These are phyloP conservation scores for Fonsecaea pugnacius DNA, from an alignment of 2,329 filamentous ascomycete species.

Conservation along the genomic window DNA sequence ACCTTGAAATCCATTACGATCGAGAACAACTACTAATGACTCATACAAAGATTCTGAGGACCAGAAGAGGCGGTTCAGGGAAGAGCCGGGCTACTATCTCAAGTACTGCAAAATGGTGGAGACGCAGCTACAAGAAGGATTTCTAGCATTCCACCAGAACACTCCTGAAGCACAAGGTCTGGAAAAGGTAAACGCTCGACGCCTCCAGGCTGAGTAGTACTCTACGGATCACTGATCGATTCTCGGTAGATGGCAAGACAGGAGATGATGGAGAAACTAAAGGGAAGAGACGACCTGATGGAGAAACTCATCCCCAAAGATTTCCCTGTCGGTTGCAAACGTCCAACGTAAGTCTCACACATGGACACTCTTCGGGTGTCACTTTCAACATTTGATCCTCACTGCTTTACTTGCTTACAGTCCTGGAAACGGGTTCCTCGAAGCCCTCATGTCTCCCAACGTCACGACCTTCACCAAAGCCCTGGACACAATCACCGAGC, in stretches of 20 bases:
- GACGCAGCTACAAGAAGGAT: slow-evolving; percentile 57
- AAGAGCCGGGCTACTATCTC: slow-evolving; percentile 34
- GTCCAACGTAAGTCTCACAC: slow-evolving; percentile 40
- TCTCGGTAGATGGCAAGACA: slow-evolving; percentile 15
- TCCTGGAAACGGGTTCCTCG: slow-evolving; percentile 35
- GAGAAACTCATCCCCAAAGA: slow-evolving; percentile 52
- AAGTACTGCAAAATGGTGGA: slow-evolving; percentile 56
- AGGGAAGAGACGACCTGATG: slow-evolving; percentile 40
- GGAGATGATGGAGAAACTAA: slow-evolving; percentile 42
- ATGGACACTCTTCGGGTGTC: background rate
- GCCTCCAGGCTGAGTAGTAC: background rate
- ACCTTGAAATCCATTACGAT: background rate
- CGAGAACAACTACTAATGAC: background rate
- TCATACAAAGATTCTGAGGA: slow-evolving; percentile 26
- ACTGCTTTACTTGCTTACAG: background rate
- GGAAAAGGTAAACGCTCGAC: slow-evolving; percentile 23
- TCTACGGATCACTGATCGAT: too few species aligned
- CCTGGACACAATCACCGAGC: slow-evolving; percentile 45
- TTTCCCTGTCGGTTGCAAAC: slow-evolving; percentile 50
- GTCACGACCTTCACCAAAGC: slow-evolving; percentile 49
- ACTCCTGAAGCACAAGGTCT: slow-evolving; percentile 51
- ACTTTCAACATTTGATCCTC: slow-evolving; percentile 29
- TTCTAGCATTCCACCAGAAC: slow-evolving; percentile 57
- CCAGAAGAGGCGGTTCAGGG: slow-evolving; percentile 29
- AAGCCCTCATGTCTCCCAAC: slow-evolving; percentile 48